Evolutionary conservation across 768 basidiomycete species (phyloP), one percentile per base, ranked within the genome.

Genomic region (Inosperma sp.): DNA sequence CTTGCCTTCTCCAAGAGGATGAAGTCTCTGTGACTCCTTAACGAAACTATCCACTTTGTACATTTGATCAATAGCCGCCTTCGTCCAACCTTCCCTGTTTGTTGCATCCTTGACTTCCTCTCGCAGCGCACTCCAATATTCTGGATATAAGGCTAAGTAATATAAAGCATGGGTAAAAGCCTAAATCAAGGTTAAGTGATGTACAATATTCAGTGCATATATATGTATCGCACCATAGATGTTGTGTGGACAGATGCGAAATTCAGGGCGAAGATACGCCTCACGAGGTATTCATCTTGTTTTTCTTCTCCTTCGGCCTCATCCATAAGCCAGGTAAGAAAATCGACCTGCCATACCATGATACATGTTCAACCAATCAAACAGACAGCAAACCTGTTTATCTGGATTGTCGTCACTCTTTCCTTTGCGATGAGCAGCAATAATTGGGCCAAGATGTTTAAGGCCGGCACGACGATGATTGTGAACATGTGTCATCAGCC

Each of bases 321-420:
- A 34, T 74, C 75, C 30, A 79, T 64, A 8, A 78, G 61, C 76
- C 76, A 81, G 14, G 69, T 65, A 0, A 79, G 63, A n/a, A 79
- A 53, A 48, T 79, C 77, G 45, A 72, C 69, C 78, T 78, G n/a
- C n/a, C n/a, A n/a, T n/a, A n/a, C 36, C 30, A 25, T n/a, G 12
- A 17, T 21, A 12, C 47, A 35, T 17, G 33, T 21, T 13, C 21
- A 14, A n/a, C 31, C 10, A 12, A 27, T 35, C 23, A 13, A 43
- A 19, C 35, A 14, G 10, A 34, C 53, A 31, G 17, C 59, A 17
- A 27, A 68, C 67, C 29, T 69, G 69, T 56, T 65, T 70, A 0
- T 55, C 64, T 13, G 59, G 54, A 59, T 63, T 67, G 17, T 70
- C 58, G 8, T 25, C 29, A 5, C 67, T 67, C 19, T 65, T 48